A percentile compares a stretch with the other conserved stretches of the same genome.
Conservation (phyloP, 2,329 filamentous ascomycete genomes). For the Bipolaris victoriae region DNA sequence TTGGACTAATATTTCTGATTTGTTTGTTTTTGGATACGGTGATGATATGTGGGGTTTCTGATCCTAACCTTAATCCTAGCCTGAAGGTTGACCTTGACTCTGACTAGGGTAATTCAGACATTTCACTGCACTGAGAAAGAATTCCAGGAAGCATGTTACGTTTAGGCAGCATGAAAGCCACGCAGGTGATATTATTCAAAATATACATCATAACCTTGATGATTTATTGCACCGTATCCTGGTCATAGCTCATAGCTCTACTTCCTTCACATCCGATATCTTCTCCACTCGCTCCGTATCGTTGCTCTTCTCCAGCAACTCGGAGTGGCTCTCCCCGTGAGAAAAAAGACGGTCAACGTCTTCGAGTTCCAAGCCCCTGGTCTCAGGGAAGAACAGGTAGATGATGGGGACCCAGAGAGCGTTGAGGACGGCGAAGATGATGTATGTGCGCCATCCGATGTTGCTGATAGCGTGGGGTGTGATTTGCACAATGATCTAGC, state of each 20-base stretch:
- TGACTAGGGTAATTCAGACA: no score
- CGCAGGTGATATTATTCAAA: neutral
- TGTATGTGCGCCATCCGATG: slow-evolving; percentile 59
- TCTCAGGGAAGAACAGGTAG: slow-evolving; percentile 54
- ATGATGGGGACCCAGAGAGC: slow-evolving; percentile 55
- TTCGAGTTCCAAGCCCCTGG: slow-evolving; percentile 44
- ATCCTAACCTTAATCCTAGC: no score
- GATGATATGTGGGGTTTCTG: no score
- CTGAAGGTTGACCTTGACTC: no score
- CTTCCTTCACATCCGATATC: neutral
- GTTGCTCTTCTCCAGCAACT: neutral
- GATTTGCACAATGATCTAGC: slow-evolving; percentile 57
- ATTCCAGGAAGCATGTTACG: neutral
- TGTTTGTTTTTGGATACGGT: no score
- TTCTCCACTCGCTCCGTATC: slow-evolving; percentile 1
- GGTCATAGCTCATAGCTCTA: neutral
- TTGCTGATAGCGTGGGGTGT: slow-evolving; percentile 58
- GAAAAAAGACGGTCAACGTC: slow-evolving; percentile 46
- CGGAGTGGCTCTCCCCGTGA: neutral
- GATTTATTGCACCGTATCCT: neutral
- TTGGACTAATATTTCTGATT: no score
- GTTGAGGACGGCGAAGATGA: slow-evolving; percentile 61
- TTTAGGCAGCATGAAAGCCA: neutral
- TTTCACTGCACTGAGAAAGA: neutral
- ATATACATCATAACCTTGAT: neutral